A percentile compares a stretch with the other conserved stretches of the same genome.
Evolutionary conservation across 192 early-diverging fungal genomes (phyloP).

Genomic region (Coemansia sp.): DNA sequence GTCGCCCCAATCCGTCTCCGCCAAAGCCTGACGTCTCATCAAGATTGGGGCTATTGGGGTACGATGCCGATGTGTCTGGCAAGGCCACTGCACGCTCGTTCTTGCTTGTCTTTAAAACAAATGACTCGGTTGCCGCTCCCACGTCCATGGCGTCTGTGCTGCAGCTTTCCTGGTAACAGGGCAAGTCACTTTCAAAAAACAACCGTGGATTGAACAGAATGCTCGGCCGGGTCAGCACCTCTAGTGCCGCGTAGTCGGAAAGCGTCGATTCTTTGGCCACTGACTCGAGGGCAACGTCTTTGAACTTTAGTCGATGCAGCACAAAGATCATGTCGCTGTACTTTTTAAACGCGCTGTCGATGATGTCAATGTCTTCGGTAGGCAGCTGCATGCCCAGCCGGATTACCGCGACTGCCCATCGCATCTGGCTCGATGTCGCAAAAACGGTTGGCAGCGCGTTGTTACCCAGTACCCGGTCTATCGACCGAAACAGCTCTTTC

Average conservation of each 20-base stretch:
- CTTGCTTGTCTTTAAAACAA: neutral
- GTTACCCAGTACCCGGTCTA: constrained; percentile 16
- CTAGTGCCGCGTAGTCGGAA: constrained; percentile 9
- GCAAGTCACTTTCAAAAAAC: constrained; percentile 47
- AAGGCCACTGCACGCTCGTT: neutral
- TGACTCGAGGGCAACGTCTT: neutral
- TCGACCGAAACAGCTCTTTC: constrained; percentile 34
- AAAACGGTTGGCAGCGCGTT: constrained; percentile 24
- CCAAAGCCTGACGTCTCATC: neutral
- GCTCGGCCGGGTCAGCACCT: constrained; percentile 26
- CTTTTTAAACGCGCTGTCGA: constrained; percentile 31
- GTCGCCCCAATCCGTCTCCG: neutral
- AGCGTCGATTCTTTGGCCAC: too few species aligned
- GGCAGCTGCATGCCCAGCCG: constrained; percentile 50
- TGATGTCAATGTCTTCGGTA: constrained; percentile 26
- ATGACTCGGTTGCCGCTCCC: constrained; percentile 12
- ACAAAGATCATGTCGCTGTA: constrained; percentile 37
- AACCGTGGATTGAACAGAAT: constrained; percentile 44
- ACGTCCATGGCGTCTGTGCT: neutral
- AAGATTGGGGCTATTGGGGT: neutral
- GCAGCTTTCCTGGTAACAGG: neutral
- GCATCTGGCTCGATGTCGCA: constrained; percentile 25
- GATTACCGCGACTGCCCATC: constrained; percentile 39
- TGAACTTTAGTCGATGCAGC: constrained; percentile 4
- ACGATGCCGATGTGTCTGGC: neutral